Evolutionary conservation across 495 filamentous ascomycete species (phyloP), one percentile per base, ranked within the genome.

Genomic region (Penicillium goetzii): DNA sequence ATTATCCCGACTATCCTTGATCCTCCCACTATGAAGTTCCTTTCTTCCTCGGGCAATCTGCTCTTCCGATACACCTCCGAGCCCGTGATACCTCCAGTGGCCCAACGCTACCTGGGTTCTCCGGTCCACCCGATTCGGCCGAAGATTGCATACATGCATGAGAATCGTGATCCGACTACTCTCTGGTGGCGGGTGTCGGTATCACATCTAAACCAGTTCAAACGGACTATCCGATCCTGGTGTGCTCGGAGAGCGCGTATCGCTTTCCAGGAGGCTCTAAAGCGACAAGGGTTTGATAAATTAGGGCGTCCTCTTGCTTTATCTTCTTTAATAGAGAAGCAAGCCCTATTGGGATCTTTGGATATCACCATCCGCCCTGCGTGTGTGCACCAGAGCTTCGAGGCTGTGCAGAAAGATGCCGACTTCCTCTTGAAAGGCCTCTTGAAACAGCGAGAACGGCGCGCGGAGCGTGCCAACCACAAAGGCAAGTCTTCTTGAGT

Each of bases 181-280:
- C 62, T 89, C 8, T 90, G 86, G 87, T 81, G 80, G 75, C 74
- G 73, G 25, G 70, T 78, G 2, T 69, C 74, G 0, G 58, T 70
- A 9, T 45, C 62, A 33, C 30, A 69, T 59, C 8, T 80, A 51
- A 19, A 72, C 61, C 30, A 62, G 19, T 45, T 60, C 25, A 81
- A 78, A 28, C 73, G 77, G 17, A 82, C 86, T 45, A 82, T 92
- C 17, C 81, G 86, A 43, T 81, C 72, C 5, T 84, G 76, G 80
- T 74, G 76, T 9, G 71, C 68, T 30, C 81, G 82, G 67, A 81
- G 83, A 72, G 43, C 86, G 11, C 72, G 78, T 34, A 67, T 74
- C 21, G 88, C 88, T 0, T 78, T 93, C 40, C 64, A 62, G 54
- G 76, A 84, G 52, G 84, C 82, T 19, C 74, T 93, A 64, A 79